Evolutionary conservation across 495 filamentous ascomycete species (phyloP).

Genomic region (Annulohypoxylon nitens): DNA sequence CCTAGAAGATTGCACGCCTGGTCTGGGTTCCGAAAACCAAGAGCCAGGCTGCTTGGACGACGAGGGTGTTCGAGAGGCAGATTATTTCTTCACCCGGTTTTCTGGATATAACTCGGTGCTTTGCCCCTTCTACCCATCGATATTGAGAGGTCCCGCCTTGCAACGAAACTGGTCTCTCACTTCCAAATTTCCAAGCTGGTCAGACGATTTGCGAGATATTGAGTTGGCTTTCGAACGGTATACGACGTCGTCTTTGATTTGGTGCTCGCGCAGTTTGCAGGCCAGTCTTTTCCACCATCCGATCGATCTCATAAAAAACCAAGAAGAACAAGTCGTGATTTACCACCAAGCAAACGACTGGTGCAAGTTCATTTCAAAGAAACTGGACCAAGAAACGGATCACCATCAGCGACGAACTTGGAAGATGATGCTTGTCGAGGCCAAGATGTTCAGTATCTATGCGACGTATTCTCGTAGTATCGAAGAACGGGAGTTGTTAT

Average conservation of each 20-base stretch:
- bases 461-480: neutral
- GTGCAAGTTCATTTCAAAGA: slow-evolving; percentile 15
- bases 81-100: slow-evolving; percentile 32
- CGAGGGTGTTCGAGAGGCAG: slow-evolving; percentile 35
- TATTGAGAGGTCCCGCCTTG: slow-evolving; percentile 8
- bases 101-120: slow-evolving; percentile 26
- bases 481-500: slow-evolving; percentile 20
- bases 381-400: slow-evolving; percentile 21
- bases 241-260: slow-evolving; percentile 29
- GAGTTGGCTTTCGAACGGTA: slow-evolving; percentile 25
- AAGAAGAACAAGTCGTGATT: slow-evolving; percentile 18
- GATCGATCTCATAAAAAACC: neutral
- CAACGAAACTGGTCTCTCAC: neutral
- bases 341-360: slow-evolving; percentile 16
- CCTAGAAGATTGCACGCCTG: slow-evolving; percentile 13
- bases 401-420: slow-evolving; percentile 8
- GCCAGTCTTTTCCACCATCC: neutral
- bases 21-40: neutral
- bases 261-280: slow-evolving; percentile 25
- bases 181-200: slow-evolving; percentile 3
- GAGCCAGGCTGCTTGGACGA: slow-evolving; percentile 16
- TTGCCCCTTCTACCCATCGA: slow-evolving; percentile 27
- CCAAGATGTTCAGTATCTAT: slow-evolving; percentile 32
- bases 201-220: slow-evolving; percentile 2
- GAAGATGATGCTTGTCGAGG: slow-evolving; percentile 30